These are phyloP conservation scores for Talaromyces thailandensis DNA, from an alignment of 495 filamentous ascomycete genomes.

Conservation along the genomic window DNA sequence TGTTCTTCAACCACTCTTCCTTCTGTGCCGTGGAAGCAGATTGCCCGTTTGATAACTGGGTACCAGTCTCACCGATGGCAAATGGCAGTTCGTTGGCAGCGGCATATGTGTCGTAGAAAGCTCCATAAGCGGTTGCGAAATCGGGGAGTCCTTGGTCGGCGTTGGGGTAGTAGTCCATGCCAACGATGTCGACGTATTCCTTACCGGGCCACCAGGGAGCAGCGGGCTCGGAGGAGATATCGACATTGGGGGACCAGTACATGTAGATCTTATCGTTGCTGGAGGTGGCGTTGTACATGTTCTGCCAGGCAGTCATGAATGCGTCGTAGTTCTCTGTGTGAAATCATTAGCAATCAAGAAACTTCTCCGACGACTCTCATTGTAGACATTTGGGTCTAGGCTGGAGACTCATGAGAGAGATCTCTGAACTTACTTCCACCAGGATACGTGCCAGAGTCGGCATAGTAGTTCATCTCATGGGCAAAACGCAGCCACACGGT, in stretches of 20 bases:
- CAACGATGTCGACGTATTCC: neutral
- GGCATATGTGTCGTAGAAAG: neutral
- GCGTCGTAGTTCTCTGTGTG: neutral
- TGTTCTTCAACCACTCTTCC: neutral
- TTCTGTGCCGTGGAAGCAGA: neutral
- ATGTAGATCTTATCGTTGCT: slow-evolving; percentile 2
- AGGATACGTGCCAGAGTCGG: neutral
- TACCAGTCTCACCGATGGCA: neutral
- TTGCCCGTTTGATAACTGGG: neutral
- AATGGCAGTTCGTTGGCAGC: neutral
- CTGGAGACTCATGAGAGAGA: neutral
- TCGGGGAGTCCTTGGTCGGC: neutral
- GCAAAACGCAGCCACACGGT: neutral
- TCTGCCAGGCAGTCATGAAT: slow-evolving; percentile 1
- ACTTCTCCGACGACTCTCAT: too few relatives aligned
- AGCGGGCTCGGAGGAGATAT: neutral
- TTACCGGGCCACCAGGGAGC: slow-evolving; percentile 1
- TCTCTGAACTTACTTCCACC: neutral
- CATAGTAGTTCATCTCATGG: slow-evolving; percentile 3
- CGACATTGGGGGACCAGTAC: neutral
- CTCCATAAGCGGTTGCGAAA: neutral
- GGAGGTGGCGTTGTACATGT: slow-evolving; percentile 2
- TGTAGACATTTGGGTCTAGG: neutral
- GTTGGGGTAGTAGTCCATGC: slow-evolving; percentile 1
- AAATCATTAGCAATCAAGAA: neutral